Evolutionary conservation across 495 filamentous ascomycete species (phyloP).

Genomic region (Hypoxylon fragiforme): DNA sequence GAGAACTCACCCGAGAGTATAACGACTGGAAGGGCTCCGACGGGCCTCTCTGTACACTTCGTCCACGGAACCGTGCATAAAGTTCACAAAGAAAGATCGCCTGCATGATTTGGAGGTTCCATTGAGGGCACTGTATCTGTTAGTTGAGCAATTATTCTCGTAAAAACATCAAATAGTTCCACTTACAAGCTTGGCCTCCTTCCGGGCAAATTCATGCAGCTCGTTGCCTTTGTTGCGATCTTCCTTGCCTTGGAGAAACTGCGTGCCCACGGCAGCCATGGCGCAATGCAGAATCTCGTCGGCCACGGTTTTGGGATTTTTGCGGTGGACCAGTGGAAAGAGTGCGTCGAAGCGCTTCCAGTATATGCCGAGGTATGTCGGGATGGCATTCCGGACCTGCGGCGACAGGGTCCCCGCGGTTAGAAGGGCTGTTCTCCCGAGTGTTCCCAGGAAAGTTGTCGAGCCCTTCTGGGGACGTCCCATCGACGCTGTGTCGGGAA

Average conservation of each 20-base stretch:
- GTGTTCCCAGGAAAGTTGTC: constrained; percentile 34
- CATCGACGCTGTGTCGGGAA: constrained; percentile 30
- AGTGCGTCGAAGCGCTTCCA: constrained; percentile 48
- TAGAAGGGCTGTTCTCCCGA: constrained; percentile 37
- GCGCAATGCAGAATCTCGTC: constrained; percentile 50
- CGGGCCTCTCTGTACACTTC: constrained; percentile 45
- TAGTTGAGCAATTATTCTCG: constrained; percentile 18
- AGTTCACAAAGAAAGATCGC: constrained; percentile 59
- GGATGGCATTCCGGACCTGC: constrained; percentile 39
- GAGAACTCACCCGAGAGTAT: constrained; percentile 54
- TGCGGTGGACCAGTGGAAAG: constrained; percentile 49
- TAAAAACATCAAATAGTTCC: neutral
- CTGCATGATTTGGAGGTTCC: constrained; percentile 57
- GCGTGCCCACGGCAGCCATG: constrained; percentile 54
- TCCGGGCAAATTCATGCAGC: constrained; percentile 51
- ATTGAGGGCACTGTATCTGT: constrained; percentile 42
- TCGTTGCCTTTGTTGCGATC: constrained; percentile 49
- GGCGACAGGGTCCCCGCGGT: constrained; percentile 39
- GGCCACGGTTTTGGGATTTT: constrained; percentile 40
- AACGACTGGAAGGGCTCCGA: constrained; percentile 55
- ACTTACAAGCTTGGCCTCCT: constrained; percentile 43
- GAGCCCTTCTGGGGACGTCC: constrained; percentile 42
- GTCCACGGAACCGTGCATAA: constrained; percentile 57
- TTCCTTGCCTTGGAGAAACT: constrained; percentile 48
- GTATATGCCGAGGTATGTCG: constrained; percentile 50